Evolutionary conservation across 352 stramenopile genomes (phyloP).

Genomic region (Phytophthora europaea): DNA sequence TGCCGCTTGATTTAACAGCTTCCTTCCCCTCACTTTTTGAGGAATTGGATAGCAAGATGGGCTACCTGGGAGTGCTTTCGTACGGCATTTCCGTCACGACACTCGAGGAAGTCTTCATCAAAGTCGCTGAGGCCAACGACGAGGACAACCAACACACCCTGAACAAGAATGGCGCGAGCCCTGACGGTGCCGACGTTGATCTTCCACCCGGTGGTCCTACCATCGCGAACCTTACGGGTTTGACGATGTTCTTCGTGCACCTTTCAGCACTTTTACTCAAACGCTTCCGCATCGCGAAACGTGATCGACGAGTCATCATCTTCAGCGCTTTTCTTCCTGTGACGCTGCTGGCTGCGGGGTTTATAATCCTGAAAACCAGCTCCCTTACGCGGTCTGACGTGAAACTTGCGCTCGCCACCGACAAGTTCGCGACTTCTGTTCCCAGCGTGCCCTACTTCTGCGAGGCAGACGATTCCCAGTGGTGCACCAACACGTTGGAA

Average conservation of each 20-base stretch:
- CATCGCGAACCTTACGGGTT: slow-evolving; percentile 37
- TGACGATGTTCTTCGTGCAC: slow-evolving; percentile 84
- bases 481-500: slow-evolving; percentile 57
- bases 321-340: slow-evolving; percentile 82
- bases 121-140: slow-evolving; percentile 74
- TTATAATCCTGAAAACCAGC: slow-evolving; percentile 76
- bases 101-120: slow-evolving; percentile 93
- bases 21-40: slow-evolving; percentile 79
- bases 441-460: slow-evolving; percentile 60
- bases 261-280: slow-evolving; percentile 92
- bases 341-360: slow-evolving; percentile 84
- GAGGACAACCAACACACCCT: slow-evolving; percentile 69
- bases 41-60: slow-evolving; percentile 61
- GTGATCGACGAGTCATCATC: slow-evolving; percentile 93
- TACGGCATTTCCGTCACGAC: slow-evolving; percentile 93
- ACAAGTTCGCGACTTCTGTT: slow-evolving; percentile 36
- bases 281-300: slow-evolving; percentile 89
- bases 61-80: slow-evolving; percentile 54
- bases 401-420: slow-evolving; percentile 54
- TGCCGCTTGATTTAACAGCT: slow-evolving; percentile 65
- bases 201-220: slow-evolving; percentile 13
- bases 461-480: slow-evolving; percentile 51
- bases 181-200: background rate
- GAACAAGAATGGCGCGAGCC: slow-evolving; percentile 36
- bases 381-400: slow-evolving; percentile 57